A percentile compares a stretch with the other conserved stretches of the same genome.
Conservation (phyloP, 2,329 filamentous ascomycete genomes). For the Botryotinia calthae region DNA sequence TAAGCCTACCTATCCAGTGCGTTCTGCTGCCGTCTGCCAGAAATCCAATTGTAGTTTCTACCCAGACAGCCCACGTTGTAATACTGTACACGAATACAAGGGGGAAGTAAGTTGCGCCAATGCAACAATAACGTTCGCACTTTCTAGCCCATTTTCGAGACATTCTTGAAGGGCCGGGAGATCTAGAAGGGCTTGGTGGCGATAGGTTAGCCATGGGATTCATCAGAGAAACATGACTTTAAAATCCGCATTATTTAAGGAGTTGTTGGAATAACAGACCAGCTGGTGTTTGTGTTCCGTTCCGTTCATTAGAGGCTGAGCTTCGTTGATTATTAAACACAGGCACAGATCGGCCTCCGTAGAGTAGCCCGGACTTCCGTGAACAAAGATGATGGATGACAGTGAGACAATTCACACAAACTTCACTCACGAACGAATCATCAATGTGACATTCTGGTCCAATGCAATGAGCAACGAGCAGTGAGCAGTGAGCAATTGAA, state of each 20-base stretch:
- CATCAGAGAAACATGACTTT: constrained; percentile 12
- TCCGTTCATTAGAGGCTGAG: constrained; percentile 5
- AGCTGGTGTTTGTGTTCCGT: constrained; percentile 1
- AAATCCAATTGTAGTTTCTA: constrained; percentile 71
- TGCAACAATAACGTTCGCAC: constrained; percentile 82
- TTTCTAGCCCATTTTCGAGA: constrained; percentile 61
- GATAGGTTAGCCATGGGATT: constrained; percentile 32
- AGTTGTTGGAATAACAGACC: not conserved
- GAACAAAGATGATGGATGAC: not conserved
- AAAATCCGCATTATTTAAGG: constrained; percentile 9
- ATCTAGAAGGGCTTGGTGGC: constrained; percentile 33
- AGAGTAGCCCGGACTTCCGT: not conserved
- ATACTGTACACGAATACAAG: constrained; percentile 83
- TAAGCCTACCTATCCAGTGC: constrained; percentile 54
- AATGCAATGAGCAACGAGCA: not conserved
- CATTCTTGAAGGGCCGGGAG: constrained; percentile 47
- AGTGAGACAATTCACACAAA: not conserved
- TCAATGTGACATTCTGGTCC: not conserved
- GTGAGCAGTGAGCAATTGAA: not conserved
- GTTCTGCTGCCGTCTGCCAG: constrained; percentile 46
- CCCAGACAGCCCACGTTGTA: constrained; percentile 93
- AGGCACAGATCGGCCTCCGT: not conserved
- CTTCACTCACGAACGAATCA: not conserved
- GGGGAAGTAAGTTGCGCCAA: constrained; percentile 77
- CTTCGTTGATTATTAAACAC: not conserved